Evolutionary conservation across 345 rosid genomes (phyloP).

Genomic region (Gossypium bickii): DNA sequence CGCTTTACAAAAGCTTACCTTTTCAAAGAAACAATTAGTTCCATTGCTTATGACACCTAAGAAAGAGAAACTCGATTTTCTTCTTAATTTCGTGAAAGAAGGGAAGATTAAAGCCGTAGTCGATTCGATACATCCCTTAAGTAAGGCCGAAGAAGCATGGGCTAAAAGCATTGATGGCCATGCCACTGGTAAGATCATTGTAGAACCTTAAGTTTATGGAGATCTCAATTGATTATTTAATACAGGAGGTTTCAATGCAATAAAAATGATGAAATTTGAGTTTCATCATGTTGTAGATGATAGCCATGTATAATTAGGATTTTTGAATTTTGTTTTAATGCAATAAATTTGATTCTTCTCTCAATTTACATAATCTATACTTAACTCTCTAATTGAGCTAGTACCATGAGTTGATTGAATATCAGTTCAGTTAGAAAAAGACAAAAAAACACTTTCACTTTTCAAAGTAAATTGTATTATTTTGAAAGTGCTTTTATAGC

Average conservation of each 20-base stretch:
- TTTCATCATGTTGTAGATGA: neutral
- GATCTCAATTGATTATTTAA: no score
- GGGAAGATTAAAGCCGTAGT: conserved; percentile 40
- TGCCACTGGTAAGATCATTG: conserved; percentile 75
- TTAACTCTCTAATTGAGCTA: no score
- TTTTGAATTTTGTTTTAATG: neutral
- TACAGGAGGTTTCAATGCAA: no score
- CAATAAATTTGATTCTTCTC: no score
- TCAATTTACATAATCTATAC: no score
- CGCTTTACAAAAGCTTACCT: conserved; percentile 45
- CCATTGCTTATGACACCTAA: conserved; percentile 42
- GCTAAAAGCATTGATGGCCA: conserved; percentile 58
- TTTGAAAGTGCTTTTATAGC: no score
- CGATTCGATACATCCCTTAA: conserved; percentile 31
- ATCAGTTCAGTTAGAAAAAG: no score
- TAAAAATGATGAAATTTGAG: no score
- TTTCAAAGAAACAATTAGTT: conserved; percentile 58
- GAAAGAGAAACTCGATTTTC: conserved; percentile 40
- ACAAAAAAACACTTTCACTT: no score
- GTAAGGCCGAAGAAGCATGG: conserved; percentile 77
- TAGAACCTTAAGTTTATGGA: conserved; percentile 36
- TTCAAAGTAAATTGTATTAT: no score
- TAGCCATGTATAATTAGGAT: neutral
- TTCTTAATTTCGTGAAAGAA: conserved; percentile 47
- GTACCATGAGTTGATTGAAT: no score